Conservation (phyloP, 176 grass and related monocot genomes). For the Elymus sibiricus region DNA sequence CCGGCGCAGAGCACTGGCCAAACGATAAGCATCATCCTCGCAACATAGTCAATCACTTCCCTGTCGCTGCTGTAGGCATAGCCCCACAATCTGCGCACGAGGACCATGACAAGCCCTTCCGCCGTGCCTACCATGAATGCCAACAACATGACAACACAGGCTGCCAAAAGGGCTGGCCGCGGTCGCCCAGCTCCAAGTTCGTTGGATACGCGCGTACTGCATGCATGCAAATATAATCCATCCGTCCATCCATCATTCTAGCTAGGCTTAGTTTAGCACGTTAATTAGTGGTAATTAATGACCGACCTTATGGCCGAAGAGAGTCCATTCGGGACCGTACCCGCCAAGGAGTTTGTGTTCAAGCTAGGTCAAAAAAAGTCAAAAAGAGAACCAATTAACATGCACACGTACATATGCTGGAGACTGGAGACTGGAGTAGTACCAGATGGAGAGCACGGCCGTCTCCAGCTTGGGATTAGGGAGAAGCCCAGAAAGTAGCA, state of each 20-base stretch:
- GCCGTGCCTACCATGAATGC: constrained; percentile 17
- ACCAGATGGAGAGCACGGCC: not conserved
- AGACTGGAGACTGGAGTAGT: no score
- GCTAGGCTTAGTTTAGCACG: no score
- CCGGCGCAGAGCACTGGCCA: no score
- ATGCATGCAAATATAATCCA: no score
- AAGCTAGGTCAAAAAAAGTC: constrained; percentile 20
- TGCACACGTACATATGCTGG: no score
- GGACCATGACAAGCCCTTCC: constrained; percentile 38
- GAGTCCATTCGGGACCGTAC: constrained; percentile 49
- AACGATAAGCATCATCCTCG: constrained; percentile 56
- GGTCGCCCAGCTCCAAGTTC: not conserved
- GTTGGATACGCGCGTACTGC: no score
- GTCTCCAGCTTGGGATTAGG: not conserved
- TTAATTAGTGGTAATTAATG: not conserved
- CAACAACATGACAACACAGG: constrained; percentile 46
- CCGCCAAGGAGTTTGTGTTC: constrained; percentile 41
- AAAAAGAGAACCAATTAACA: no score
- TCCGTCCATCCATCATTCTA: no score
- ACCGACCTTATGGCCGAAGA: constrained; percentile 46
- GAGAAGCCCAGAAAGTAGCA: not conserved
- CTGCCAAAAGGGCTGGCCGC: constrained; percentile 44
- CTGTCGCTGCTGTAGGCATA: no score
- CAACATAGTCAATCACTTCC: constrained; percentile 18
- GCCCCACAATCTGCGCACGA: constrained; percentile 48